Conservation (phyloP, 208 protist genomes). For the Acanthamoeba lenticulata region DNA sequence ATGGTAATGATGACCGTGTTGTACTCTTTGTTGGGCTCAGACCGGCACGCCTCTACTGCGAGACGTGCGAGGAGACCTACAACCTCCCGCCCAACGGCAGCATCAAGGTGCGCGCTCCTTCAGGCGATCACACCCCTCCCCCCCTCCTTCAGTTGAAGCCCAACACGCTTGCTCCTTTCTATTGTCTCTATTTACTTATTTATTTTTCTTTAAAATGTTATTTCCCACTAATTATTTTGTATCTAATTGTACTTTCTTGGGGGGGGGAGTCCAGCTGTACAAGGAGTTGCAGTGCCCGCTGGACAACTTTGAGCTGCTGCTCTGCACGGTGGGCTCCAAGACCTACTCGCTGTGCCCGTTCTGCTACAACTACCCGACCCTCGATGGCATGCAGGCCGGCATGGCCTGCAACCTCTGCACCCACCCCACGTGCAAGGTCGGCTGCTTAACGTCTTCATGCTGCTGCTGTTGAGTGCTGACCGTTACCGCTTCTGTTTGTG, state of each 20-base stretch:
- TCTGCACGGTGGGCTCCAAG: slow-evolving; percentile 88
- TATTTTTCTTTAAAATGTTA: too few relatives aligned
- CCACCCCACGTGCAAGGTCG: slow-evolving; percentile 93
- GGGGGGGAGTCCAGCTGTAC: slow-evolving; percentile 19
- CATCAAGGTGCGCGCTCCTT: slow-evolving; percentile 85
- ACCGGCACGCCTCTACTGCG: slow-evolving; percentile 93
- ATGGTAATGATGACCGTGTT: too few relatives aligned
- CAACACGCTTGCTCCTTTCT: too few relatives aligned
- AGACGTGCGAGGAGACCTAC: slow-evolving; percentile 94
- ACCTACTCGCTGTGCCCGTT: slow-evolving; percentile 92
- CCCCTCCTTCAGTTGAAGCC: too few relatives aligned
- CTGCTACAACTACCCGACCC: slow-evolving; percentile 95
- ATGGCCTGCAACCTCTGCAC: slow-evolving; percentile 93
- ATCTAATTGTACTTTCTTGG: background rate
- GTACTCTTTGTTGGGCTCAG: slow-evolving; percentile 86
- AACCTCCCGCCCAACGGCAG: slow-evolving; percentile 89
- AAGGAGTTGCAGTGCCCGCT: slow-evolving; percentile 90
- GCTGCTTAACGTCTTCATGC: slow-evolving; percentile 85
- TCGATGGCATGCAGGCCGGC: slow-evolving; percentile 87
- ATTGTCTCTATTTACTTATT: too few relatives aligned
- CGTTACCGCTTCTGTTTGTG: background rate
- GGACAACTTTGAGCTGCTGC: slow-evolving; percentile 94
- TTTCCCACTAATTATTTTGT: background rate
- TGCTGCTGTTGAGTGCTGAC: too few relatives aligned
- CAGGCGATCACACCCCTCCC: too few relatives aligned